Conservation (phyloP, 805 yeast genomes). For the Candida nitratophila region DNA sequence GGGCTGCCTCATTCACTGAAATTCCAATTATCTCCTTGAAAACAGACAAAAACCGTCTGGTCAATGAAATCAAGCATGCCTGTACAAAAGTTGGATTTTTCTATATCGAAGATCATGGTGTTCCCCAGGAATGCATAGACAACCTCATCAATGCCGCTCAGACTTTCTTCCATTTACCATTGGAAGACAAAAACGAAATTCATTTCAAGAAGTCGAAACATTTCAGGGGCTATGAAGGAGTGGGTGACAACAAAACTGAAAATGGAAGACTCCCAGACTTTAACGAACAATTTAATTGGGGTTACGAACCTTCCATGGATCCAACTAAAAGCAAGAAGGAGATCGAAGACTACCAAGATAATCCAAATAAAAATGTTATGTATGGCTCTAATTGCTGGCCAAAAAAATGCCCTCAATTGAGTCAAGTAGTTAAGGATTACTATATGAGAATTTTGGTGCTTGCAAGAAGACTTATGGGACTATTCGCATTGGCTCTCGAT, state of each 20-base stretch:
- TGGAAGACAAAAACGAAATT: conserved; percentile 16
- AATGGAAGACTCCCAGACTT: conserved; percentile 15
- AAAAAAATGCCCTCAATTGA: conserved; percentile 19
- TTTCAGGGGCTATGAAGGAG: conserved; percentile 15
- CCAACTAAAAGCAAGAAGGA: conserved; percentile 16
- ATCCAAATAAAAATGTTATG: conserved; percentile 10
- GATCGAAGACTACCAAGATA: conserved; percentile 12
- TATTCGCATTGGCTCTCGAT: conserved; percentile 22
- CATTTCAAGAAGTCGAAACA: conserved; percentile 11
- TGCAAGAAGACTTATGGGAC: conserved; percentile 19
- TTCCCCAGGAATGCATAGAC: conserved; percentile 18
- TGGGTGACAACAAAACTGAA: conserved; percentile 16
- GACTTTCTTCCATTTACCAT: conserved; percentile 17
- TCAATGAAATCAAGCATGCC: conserved; percentile 8
- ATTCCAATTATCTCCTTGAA: conserved; percentile 11
- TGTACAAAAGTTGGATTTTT: conserved; percentile 24
- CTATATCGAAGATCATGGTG: conserved; percentile 23
- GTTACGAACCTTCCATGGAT: conserved; percentile 25
- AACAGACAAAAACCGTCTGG: conserved; percentile 5
- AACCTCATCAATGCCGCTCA: conserved; percentile 14
- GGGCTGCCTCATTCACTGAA: conserved; percentile 10
- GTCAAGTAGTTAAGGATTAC: conserved; percentile 15
- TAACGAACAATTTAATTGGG: conserved; percentile 16
- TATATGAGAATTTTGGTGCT: conserved; percentile 16
- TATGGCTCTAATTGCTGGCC: conserved; percentile 24